phyloP scores from a whole-genome alignment of 768 basidiomycete species.

The Clavaria fumosa region DNA sequence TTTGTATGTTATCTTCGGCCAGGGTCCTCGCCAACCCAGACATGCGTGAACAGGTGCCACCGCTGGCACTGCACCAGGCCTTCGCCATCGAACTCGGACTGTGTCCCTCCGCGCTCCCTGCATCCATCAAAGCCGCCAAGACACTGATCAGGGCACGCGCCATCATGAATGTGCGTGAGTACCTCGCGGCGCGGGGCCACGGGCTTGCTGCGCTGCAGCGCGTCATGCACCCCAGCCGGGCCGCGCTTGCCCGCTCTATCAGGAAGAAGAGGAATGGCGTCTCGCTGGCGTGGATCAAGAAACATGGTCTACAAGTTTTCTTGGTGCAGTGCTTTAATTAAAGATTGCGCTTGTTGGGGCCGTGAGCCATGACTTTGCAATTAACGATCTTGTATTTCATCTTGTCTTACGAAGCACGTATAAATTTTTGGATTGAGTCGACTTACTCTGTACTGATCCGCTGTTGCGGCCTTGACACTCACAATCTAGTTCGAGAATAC shows the following conservation, averaged over 20 bases:
- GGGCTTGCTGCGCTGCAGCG: conserved; percentile 45
- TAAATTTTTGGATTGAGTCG: too few species aligned
- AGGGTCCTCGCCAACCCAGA: conserved; percentile 41
- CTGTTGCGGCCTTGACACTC: too few species aligned
- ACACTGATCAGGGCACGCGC: conserved; percentile 47
- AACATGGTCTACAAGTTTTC: conserved; percentile 45
- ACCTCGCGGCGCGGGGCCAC: conserved; percentile 47
- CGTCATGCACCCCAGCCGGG: conserved; percentile 47
- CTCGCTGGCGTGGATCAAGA: conserved; percentile 44
- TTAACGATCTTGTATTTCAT: too few species aligned
- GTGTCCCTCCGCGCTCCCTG: conserved; percentile 25
- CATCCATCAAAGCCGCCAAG: conserved; percentile 50
- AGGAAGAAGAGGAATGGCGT: conserved; percentile 29
- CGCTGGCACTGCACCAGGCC: conserved; percentile 52
- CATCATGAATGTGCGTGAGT: conserved; percentile 62
- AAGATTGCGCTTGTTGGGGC: too few species aligned
- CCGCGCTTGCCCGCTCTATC: conserved; percentile 46
- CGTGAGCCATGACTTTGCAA: too few species aligned
- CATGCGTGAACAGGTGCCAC: conserved; percentile 26
- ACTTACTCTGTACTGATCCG: too few species aligned
- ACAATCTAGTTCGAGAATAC: too few species aligned
- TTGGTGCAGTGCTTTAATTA: conserved; percentile 36
- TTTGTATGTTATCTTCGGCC: background rate
- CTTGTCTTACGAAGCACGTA: too few species aligned
- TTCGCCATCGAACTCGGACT: conserved; percentile 70